Evolutionary conservation across 2,329 filamentous ascomycete species (phyloP).

Genomic region (Leptoxyphium fumago): DNA sequence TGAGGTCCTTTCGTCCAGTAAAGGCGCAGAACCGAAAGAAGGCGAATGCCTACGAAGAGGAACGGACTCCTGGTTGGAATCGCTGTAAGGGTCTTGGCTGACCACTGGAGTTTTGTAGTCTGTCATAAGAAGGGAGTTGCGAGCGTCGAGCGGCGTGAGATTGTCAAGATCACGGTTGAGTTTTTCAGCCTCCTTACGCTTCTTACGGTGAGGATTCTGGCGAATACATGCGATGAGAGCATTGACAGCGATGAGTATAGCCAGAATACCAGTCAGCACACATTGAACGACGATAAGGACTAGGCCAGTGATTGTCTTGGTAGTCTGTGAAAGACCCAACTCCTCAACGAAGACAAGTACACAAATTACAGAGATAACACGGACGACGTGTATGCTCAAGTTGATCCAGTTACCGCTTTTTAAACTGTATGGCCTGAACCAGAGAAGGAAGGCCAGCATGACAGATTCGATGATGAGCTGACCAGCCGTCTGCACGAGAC

Average conservation of each 20-base stretch:
- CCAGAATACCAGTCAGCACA: conserved; percentile 64
- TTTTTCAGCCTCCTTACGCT: conserved; percentile 80
- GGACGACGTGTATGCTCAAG: conserved; percentile 76
- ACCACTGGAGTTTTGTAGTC: conserved; percentile 19
- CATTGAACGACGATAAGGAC: conserved; percentile 86
- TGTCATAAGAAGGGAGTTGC: conserved; percentile 64
- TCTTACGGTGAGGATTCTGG: conserved; percentile 79
- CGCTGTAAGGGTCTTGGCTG: conserved; percentile 14
- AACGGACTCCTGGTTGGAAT: conserved; percentile 18
- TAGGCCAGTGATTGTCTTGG: conserved; percentile 87
- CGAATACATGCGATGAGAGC: conserved; percentile 69
- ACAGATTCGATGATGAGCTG: conserved; percentile 69
- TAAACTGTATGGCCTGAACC: conserved; percentile 74
- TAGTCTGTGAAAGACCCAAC: conserved; percentile 76
- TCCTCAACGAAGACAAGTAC: conserved; percentile 90
- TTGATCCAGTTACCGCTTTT: conserved; percentile 87
- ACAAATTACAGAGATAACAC: conserved; percentile 75
- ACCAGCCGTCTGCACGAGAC: conserved; percentile 62
- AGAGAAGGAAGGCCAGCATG: conserved; percentile 66
- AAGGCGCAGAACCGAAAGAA: conserved; percentile 1
- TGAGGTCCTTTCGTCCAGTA: conserved; percentile 3
- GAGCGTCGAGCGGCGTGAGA: conserved; percentile 73
- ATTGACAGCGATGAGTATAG: conserved; percentile 79
- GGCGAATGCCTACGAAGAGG: conserved; percentile 8
- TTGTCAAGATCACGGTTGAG: conserved; percentile 61